Conservation (phyloP, 306 rosid genomes). For the Quercus agrifolia region DNA sequence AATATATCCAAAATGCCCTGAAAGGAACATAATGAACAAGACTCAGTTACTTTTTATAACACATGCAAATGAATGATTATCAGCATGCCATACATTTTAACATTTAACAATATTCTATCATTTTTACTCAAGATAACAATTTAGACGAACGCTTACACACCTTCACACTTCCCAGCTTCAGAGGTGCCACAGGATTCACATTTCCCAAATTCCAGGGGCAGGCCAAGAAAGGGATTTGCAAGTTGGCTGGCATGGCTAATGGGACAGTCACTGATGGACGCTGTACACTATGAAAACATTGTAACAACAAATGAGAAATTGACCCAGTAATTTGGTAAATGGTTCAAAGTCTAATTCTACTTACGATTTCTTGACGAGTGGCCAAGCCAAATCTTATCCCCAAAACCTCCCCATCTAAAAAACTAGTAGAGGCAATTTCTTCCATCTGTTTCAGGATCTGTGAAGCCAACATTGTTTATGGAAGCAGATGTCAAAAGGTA, state of each 20-base stretch:
- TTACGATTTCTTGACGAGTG: slow-evolving; percentile 69
- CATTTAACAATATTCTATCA: neutral
- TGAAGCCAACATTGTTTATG: no score
- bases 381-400: slow-evolving; percentile 76
- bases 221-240: slow-evolving; percentile 86
- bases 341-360: slow-evolving; percentile 22
- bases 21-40: slow-evolving; percentile 22
- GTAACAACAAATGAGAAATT: slow-evolving; percentile 5
- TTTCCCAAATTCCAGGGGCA: slow-evolving; percentile 83
- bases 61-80: neutral
- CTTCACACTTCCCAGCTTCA: slow-evolving; percentile 87
- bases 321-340: slow-evolving; percentile 8
- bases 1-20: slow-evolving; percentile 94
- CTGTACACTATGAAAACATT: slow-evolving; percentile 55
- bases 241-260: slow-evolving; percentile 88
- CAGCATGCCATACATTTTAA: neutral
- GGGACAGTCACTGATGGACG: slow-evolving; percentile 70
- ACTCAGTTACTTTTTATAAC: neutral
- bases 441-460: slow-evolving; percentile 41
- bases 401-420: slow-evolving; percentile 53
- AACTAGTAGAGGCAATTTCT: slow-evolving; percentile 39
- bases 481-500: no score
- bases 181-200: slow-evolving; percentile 97
- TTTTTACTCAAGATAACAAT: slow-evolving; percentile 2
- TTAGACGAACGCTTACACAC: slow-evolving; percentile 32